Percentiles rank a stretch among this genome's conserved stretches.
Conservation (phyloP, 176 grass and related monocot genomes). For the Oryza rufipogon region DNA sequence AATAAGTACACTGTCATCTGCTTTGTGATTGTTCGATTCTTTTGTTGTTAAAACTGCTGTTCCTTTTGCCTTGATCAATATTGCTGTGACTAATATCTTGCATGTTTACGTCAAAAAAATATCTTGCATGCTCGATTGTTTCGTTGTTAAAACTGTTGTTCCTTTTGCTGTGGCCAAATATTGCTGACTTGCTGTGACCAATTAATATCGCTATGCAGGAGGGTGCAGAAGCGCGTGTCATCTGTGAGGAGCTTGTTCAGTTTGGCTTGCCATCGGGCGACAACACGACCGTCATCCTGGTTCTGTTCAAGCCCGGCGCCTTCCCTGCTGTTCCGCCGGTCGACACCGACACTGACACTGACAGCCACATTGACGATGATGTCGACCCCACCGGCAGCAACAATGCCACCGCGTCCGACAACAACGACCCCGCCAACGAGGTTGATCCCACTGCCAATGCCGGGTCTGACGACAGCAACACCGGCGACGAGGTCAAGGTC, state of each 20-base stretch:
- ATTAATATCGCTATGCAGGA: conserved; percentile 20
- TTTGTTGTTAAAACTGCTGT: not conserved
- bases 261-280: not conserved
- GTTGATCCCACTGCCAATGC: too few relatives aligned
- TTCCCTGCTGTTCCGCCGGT: too few relatives aligned
- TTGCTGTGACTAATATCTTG: not conserved
- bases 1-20: too few relatives aligned
- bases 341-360: not conserved
- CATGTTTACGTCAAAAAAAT: not conserved
- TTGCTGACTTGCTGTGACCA: not conserved
- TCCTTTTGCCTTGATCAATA: not conserved
- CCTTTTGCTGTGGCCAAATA: not conserved
- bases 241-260: conserved; percentile 23
- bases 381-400: not conserved
- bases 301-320: conserved; percentile 7
- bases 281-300: conserved; percentile 32
- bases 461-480: too few relatives aligned
- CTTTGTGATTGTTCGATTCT: too few relatives aligned
- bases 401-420: too few relatives aligned
- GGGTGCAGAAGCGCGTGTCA: not conserved
- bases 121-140: not conserved
- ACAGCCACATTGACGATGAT: not conserved
- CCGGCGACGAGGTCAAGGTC: too few relatives aligned
- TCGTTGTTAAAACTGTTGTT: not conserved
- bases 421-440: too few relatives aligned